Evolutionary conservation across 106 monocot genomes (phyloP), one percentile per base, ranked within the genome.

Genomic region (Platanthera guangdongensis): DNA sequence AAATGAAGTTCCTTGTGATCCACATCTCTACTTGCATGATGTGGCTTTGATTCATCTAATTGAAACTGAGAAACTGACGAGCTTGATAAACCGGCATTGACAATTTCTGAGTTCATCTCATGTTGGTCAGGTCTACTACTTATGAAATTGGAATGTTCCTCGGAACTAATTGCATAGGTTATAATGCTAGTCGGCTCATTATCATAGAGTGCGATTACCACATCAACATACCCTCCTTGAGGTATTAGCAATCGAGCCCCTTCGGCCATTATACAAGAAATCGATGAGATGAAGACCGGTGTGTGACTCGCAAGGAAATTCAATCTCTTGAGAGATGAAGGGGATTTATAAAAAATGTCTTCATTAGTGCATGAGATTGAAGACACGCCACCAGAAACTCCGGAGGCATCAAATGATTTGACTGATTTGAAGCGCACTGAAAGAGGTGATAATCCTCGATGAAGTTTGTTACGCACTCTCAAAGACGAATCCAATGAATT

Each of bases 131-230:
- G 30, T 52, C 68, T 72, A 53, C 70, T 71, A 15, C 70, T 22
- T 65, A 92, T 57, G 59, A 90, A 95, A 60, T 85, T 81, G 4
- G 72, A n/a, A 77, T 95, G 84, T 18, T 92, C 92, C 49, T 84
- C 83, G 22, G 92, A 90, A 57, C 76, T 73, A 65, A 95, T 79
- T 1, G 85, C 92, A 82, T 92, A 89, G 9, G 86, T 83, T 57
- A 95, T 88, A 51, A 92, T 78, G 72, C 89, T 95, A 19, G 88
- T 83, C 47, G 86, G 92, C 50, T 95, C 95, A 78, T 90, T 83
- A 52, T 95, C 95, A 88, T 95, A 88, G 48, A 95, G 84, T 52
- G 88, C 82, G 71, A 95, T 82, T 48, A 83, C 81, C 16, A 82
- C 15, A 74, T 86, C 78, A 71, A 73, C 79, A 52, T 8, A 12